Evolutionary conservation across 768 basidiomycete species (phyloP), one percentile per base, ranked within the genome.

Genomic region (Boletus pseudo-olivaceus): DNA sequence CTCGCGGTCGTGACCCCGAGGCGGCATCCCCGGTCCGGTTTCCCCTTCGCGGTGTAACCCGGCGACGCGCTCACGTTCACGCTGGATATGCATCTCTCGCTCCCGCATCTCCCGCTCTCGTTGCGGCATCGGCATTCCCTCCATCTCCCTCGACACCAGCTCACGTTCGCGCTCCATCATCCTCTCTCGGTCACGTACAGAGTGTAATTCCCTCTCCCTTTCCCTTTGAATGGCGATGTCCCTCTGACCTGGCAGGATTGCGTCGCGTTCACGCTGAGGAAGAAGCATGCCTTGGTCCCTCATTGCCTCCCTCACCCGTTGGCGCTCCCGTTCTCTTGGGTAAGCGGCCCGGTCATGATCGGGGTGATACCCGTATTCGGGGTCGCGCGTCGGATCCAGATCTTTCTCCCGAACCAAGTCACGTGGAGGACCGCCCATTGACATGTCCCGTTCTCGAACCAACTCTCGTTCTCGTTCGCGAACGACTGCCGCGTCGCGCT

Each of bases 41-140:
- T 67, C 66, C 0, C 62, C 64, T 1, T 67, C 66, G 32, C 67
- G 64, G 38, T 59, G 59, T 26, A 54, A n/a, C 11, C 37, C 52
- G 29, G 52, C 51, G 19, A 68, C 56, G 15, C 67, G 64, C 9
- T 68, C 66, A 2, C 64, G 64, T 47, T 67, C 64, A 10, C 67
- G 66, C 7, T 60, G 67, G 15, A 67, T 59, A 30, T 69, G 66
- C 42, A 66, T 17, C 15, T 68, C 65, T 20, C 65, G 66, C 45
- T 67, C 65, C 17, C 64, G 59, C 46, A 60, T 32, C 34, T 66
- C 65, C 2, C 67, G 59, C 29, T 70, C 71, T 34, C 69, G 62
- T 49, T 62, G 54, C 40, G 51, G 34, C 34, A 55, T 57, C 3
- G 60, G 49, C 23, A 62, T 51, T 35, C 63, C 55, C 20, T 71